A percentile compares a stretch with the other conserved stretches of the same genome.
These are phyloP conservation scores for Chalciporus sphaerocephalus DNA, from an alignment of 768 basidiomycete genomes.

Conservation along the genomic window DNA sequence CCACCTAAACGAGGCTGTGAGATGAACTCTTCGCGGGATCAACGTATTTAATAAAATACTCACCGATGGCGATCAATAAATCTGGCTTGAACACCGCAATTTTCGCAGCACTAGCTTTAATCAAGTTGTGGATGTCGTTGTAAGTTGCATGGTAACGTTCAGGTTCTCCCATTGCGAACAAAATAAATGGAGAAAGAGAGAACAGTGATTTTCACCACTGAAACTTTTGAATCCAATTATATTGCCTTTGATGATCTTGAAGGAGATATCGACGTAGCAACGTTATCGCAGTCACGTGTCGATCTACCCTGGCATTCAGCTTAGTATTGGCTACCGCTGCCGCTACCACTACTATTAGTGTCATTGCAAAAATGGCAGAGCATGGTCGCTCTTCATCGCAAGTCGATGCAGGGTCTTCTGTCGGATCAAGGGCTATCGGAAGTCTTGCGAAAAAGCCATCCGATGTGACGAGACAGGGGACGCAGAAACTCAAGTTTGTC, in stretches of 20 bases:
- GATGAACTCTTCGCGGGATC: too few species aligned
- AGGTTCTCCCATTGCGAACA: conserved; percentile 35
- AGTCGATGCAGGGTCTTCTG: conserved; percentile 15
- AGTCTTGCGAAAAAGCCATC: conserved; percentile 68
- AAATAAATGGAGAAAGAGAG: background rate
- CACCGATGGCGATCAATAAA: conserved; percentile 79
- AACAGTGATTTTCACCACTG: background rate
- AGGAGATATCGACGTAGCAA: too few species aligned
- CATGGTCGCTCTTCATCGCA: conserved; percentile 8
- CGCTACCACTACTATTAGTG: background rate
- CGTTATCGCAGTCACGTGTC: conserved; percentile 20
- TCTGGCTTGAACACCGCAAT: conserved; percentile 88
- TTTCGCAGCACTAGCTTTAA: conserved; percentile 57
- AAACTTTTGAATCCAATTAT: too few species aligned
- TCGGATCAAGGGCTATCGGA: conserved; percentile 59
- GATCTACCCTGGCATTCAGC: too few species aligned
- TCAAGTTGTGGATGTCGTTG: conserved; percentile 90
- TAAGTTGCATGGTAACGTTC: conserved; percentile 75
- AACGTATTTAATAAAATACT: conserved; percentile 15
- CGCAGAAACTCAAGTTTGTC: conserved; percentile 75
- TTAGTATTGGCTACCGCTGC: too few species aligned
- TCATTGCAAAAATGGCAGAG: conserved; percentile 14
- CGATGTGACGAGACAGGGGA: conserved; percentile 70
- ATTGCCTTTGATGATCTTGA: background rate
- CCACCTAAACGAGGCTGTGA: conserved; percentile 48